Percentiles rank a stretch among this genome's conserved stretches.
Conservation (phyloP, 768 basidiomycete genomes). For the Gymnopilus dilepis region DNA sequence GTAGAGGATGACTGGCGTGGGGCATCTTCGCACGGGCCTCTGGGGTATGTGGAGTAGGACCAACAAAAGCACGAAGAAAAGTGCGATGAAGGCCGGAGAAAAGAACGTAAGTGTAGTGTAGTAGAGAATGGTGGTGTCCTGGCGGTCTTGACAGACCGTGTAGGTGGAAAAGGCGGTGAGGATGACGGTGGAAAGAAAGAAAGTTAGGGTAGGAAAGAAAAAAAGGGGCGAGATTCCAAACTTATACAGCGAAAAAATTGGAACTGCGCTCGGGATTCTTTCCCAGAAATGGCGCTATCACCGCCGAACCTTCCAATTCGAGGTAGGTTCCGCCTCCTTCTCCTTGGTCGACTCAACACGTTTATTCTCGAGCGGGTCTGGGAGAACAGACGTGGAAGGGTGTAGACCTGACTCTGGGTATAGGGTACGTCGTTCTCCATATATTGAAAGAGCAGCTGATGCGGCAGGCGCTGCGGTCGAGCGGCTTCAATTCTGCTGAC, state of each 20-base stretch:
- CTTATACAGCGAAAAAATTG: constrained; percentile 12
- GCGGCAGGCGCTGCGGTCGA: neutral
- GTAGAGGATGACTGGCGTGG: constrained; percentile 5
- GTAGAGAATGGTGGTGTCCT: constrained; percentile 10
- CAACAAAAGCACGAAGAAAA: constrained; percentile 10
- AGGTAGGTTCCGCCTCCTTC: constrained; percentile 1
- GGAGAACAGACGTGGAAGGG: neutral
- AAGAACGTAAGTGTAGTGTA: constrained; percentile 3
- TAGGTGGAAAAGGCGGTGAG: neutral
- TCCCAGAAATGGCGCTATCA: constrained; percentile 12
- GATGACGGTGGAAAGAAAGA: neutral
- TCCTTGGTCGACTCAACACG: neutral
- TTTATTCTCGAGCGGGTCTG: neutral
- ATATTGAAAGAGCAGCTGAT: neutral
- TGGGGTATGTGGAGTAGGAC: neutral
- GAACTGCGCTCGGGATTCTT: constrained; percentile 13
- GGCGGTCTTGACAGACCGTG: neutral
- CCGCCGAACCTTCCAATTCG: constrained; percentile 12
- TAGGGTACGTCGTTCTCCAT: neutral
- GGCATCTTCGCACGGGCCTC: constrained; percentile 14
- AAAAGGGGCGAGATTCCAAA: constrained; percentile 1
- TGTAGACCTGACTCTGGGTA: neutral
- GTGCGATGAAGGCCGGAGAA: constrained; percentile 1
- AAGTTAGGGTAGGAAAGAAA: neutral
- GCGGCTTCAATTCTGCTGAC: neutral